Base-by-base conservation (phyloP, 345 rosid genomes). In the Melastoma malabathricum region DNA sequence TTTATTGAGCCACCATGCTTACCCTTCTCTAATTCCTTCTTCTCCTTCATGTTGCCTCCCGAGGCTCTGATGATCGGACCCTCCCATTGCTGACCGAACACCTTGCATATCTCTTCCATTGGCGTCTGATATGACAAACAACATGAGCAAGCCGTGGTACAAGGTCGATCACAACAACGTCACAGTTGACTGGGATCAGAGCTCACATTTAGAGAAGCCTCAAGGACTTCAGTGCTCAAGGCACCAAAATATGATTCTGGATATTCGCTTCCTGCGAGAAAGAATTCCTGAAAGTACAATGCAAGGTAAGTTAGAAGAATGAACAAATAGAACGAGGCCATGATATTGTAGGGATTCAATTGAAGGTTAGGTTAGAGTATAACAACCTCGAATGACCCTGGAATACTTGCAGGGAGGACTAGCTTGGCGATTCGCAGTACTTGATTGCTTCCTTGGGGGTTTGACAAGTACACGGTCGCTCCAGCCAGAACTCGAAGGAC, bases 171-270 rank as follows among this genome's bases (percentile, higher is more conserved):
- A 10, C 29, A 15, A n/a, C 43, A n/a, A 25, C 29, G 3, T 27
- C 15, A 0, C 2, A 13, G 29, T 16, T 13, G 22, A 22, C 14
- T 0, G 16, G 1, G 38, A 43, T 10, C 9, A n/a, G 15, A 18
- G 50, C 61, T 14, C 64, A 71, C 88, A 50, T 74, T 65, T 19
- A 81, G 65, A 59, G 82, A 67, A 14, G 74, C 56, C 59, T 68
- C 62, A 13, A 78, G 76, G 18, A 78, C 29, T 15, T 73, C 60
- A 1, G 22, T 44, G 56, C 73, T 67, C 60, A 81, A 76, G 15
- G 55, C 75, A 10, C n/a, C 25, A 53, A 55, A 69, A 50, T 67
- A 68, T 10, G 82, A 73, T 59, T 73, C 69, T 3, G 62, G 65
- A 29, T 57, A 53, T 19, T 50, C 62, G 9, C 68, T 64, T 41